Conservation (phyloP, 2,329 filamentous ascomycete genomes). For the Ceratocystis albifundus region DNA sequence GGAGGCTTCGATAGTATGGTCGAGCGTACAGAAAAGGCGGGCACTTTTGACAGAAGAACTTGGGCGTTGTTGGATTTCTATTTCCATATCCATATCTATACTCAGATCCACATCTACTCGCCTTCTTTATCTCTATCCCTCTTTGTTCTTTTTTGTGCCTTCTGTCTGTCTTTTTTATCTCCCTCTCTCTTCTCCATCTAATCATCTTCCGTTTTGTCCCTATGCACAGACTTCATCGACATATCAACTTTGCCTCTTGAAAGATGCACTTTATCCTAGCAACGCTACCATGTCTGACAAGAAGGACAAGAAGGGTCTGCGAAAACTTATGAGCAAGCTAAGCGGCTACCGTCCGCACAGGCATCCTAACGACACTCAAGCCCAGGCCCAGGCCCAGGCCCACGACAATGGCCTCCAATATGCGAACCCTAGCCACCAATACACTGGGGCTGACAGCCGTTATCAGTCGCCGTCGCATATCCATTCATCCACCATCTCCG, state of each 20-base stretch:
- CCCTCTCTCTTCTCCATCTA: background rate
- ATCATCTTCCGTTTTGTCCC: background rate
- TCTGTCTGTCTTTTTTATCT: background rate
- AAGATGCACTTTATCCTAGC: constrained; percentile 5
- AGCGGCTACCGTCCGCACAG: background rate
- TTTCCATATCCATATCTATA: background rate
- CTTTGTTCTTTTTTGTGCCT: background rate
- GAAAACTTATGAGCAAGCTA: constrained; percentile 10
- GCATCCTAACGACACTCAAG: background rate
- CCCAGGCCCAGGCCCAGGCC: background rate
- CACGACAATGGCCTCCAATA: background rate
- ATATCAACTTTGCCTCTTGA: background rate
- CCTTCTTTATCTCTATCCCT: background rate
- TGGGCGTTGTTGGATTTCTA: constrained; percentile 1
- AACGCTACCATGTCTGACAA: constrained; percentile 14
- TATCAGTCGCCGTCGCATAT: background rate
- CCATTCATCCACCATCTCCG: background rate
- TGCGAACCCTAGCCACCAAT: background rate
- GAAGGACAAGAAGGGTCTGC: constrained; percentile 13
- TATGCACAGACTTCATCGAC: background rate
- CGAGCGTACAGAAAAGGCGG: background rate
- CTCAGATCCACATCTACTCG: background rate
- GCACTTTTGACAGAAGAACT: constrained; percentile 2
- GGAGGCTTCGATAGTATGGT: background rate
- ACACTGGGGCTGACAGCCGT: background rate